A percentile compares a stretch with the other conserved stretches of the same genome.
These are phyloP conservation scores for Colletotrichum sp. DNA, from an alignment of 2,329 filamentous ascomycete genomes.

Conservation along the genomic window DNA sequence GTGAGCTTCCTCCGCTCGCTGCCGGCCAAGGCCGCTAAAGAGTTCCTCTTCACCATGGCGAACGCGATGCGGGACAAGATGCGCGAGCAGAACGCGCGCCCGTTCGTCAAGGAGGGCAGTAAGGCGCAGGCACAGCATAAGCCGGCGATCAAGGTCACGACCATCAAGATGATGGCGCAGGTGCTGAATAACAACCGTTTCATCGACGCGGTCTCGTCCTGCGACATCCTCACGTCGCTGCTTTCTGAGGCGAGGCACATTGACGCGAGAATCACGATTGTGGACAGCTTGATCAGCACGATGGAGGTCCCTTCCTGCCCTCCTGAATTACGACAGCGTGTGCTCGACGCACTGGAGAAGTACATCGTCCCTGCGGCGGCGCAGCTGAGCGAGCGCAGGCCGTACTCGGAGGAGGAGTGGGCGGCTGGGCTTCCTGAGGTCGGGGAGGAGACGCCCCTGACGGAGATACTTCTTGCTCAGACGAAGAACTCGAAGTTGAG, in stretches of 20 bases:
- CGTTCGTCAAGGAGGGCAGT: neutral
- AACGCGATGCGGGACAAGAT: slow-evolving; percentile 31
- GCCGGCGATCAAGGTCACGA: slow-evolving; percentile 36
- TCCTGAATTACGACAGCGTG: slow-evolving; percentile 12
- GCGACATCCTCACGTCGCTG: slow-evolving; percentile 31
- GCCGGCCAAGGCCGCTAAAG: slow-evolving; percentile 25
- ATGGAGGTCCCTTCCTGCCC: slow-evolving; percentile 20
- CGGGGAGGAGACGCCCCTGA: slow-evolving; percentile 21
- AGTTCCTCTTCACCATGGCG: slow-evolving; percentile 31
- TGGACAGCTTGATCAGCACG: slow-evolving; percentile 30
- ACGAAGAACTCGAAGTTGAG: neutral
- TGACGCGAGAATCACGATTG: slow-evolving; percentile 33
- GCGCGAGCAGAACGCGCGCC: slow-evolving; percentile 25
- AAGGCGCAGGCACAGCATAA: neutral
- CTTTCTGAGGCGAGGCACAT: slow-evolving; percentile 33
- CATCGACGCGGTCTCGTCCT: slow-evolving; percentile 27
- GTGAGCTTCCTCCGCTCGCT: slow-evolving; percentile 30
- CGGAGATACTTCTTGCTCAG: slow-evolving; percentile 15
- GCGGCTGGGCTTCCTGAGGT: neutral
- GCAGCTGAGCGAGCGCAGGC: slow-evolving; percentile 32
- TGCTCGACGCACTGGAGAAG: slow-evolving; percentile 30
- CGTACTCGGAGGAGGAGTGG: slow-evolving; percentile 33
- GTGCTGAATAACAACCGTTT: slow-evolving; percentile 32
- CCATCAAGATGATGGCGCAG: slow-evolving; percentile 41
- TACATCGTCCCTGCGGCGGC: slow-evolving; percentile 31